These are phyloP conservation scores for Neonothopanus nambi DNA, from an alignment of 1,284 basidiomycete genomes.

Conservation along the genomic window DNA sequence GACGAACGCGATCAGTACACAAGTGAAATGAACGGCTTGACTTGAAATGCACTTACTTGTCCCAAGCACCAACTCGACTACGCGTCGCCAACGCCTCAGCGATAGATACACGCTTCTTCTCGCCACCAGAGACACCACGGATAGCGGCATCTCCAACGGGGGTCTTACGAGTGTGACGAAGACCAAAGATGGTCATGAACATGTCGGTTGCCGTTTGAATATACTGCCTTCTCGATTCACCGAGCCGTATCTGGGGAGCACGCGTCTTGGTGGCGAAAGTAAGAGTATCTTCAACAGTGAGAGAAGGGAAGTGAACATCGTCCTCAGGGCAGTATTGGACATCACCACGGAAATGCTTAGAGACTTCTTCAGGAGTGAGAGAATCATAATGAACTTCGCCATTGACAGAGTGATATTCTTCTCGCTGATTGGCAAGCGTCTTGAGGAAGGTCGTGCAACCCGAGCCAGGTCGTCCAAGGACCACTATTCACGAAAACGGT, in stretches of 20 bases:
- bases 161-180: slow-evolving; percentile 57
- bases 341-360: slow-evolving; percentile 57
- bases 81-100: slow-evolving; percentile 66
- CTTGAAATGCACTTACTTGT: slow-evolving; percentile 51
- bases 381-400: slow-evolving; percentile 68
- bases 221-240: slow-evolving; percentile 44
- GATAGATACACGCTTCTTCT: slow-evolving; percentile 80
- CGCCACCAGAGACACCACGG: slow-evolving; percentile 79
- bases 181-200: slow-evolving; percentile 68
- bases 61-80: slow-evolving; percentile 66
- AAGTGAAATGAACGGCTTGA: neutral
- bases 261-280: slow-evolving; percentile 58
- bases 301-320: slow-evolving; percentile 70
- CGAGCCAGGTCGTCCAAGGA: slow-evolving; percentile 59
- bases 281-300: slow-evolving; percentile 67
- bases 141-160: slow-evolving; percentile 72
- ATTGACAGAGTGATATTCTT: slow-evolving; percentile 53
- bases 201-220: slow-evolving; percentile 46
- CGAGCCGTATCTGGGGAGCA: slow-evolving; percentile 47
- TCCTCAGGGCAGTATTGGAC: slow-evolving; percentile 63
- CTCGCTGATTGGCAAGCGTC: slow-evolving; percentile 54
- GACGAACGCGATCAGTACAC: slow-evolving; percentile 3
- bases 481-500: slow-evolving; percentile 34
- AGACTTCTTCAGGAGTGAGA: slow-evolving; percentile 48
- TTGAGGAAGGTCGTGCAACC: slow-evolving; percentile 64